A percentile compares a stretch with the other conserved stretches of the same genome.
phyloP scores from a whole-genome alignment of 257 asterid species.

The Oldenlandia corymbosa region DNA sequence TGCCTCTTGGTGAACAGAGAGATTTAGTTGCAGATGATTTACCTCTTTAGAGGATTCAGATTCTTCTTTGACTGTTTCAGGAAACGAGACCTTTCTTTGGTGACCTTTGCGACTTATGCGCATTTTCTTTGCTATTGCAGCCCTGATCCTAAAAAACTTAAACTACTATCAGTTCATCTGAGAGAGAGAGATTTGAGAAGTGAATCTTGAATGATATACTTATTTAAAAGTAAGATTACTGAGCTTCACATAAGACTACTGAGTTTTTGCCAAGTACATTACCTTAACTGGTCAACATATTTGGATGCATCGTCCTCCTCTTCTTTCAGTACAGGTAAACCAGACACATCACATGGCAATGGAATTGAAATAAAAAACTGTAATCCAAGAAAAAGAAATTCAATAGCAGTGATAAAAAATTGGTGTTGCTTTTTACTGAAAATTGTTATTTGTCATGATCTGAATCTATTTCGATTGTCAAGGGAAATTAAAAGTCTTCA shows the following conservation, averaged over 20 bases:
- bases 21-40: conserved; percentile 7
- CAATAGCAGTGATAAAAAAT: background rate
- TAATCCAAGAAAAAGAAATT: conserved; percentile 1
- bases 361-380: conserved; percentile 65
- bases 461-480: background rate
- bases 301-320: conserved; percentile 28
- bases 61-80: conserved; percentile 29
- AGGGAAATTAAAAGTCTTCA: background rate
- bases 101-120: conserved; percentile 30
- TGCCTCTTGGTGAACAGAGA: background rate
- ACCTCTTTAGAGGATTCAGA: conserved; percentile 38
- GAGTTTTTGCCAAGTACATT: conserved; percentile 4
- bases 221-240: background rate
- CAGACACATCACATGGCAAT: conserved; percentile 48
- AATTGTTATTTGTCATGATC: background rate
- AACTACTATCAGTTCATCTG: background rate
- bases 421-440: background rate
- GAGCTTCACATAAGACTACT: background rate
- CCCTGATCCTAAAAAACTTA: conserved; percentile 21
- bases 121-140: conserved; percentile 21
- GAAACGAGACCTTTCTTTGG: conserved; percentile 49
- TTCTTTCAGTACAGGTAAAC: conserved; percentile 31
- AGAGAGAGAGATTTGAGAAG: background rate
- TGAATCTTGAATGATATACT: background rate
- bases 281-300: conserved; percentile 47